Evolutionary conservation across 2,329 filamentous ascomycete species (phyloP).

Genomic region (Paracoccidioides brasiliensis): DNA sequence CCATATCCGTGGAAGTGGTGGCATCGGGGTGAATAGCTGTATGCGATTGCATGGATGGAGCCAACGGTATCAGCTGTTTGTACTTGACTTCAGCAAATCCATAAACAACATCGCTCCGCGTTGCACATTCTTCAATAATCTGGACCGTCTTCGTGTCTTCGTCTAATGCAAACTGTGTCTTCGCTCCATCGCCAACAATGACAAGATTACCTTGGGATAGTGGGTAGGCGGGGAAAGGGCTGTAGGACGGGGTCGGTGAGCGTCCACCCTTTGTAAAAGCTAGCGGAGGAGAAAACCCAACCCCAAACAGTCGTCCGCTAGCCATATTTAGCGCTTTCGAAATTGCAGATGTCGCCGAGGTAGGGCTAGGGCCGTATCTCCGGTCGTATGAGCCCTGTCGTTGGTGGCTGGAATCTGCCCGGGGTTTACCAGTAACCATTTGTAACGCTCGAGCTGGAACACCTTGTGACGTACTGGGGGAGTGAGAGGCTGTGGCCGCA

Average conservation of each 20-base stretch:
- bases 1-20: slow-evolving; percentile 17
- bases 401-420: slow-evolving; percentile 49
- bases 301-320: slow-evolving; percentile 47
- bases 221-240: slow-evolving; percentile 74
- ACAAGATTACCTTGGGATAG: slow-evolving; percentile 58
- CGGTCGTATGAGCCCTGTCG: slow-evolving; percentile 72
- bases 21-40: slow-evolving; percentile 16
- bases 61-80: slow-evolving; percentile 83
- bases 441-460: slow-evolving; percentile 58
- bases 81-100: slow-evolving; percentile 98
- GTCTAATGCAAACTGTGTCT: slow-evolving; percentile 49
- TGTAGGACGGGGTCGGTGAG: slow-evolving; percentile 38
- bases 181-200: slow-evolving; percentile 48
- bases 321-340: slow-evolving; percentile 92
- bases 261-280: slow-evolving; percentile 33
- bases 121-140: slow-evolving; percentile 80
- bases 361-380: slow-evolving; percentile 58
- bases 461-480: slow-evolving; percentile 45
- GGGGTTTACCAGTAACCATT: slow-evolving; percentile 52
- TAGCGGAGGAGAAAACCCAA: slow-evolving; percentile 38
- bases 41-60: slow-evolving; percentile 48
- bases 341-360: slow-evolving; percentile 77
- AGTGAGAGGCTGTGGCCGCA: slow-evolving; percentile 65
- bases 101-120: slow-evolving; percentile 88
- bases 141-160: slow-evolving; percentile 70